Evolutionary conservation across 1,284 basidiomycete species (phyloP), one percentile per base, ranked within the genome.

Genomic region (Mycosarcoma mackinlayi): DNA sequence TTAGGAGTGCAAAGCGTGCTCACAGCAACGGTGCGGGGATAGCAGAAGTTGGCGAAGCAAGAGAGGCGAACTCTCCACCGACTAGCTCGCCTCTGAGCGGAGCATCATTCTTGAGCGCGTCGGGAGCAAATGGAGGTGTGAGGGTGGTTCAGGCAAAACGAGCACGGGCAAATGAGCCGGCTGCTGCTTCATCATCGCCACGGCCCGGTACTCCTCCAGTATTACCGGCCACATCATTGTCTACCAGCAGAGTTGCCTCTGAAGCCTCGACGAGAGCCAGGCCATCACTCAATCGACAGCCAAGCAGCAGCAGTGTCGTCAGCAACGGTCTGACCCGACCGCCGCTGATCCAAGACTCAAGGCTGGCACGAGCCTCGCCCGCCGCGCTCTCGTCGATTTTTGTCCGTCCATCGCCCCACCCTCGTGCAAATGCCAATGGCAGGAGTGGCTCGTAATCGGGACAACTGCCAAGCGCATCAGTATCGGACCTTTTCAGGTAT

Each of bases 311-410:
- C 25, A 18, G n/a, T 18, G 42, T 30, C 27, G n/a, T 10, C 33
- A 45, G 19, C 21, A 23, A 13, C 14, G 34, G 37, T 35, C 19
- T n/a, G 24, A n/a, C 16, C n/a, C 8, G 40, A 23, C 3, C 24
- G 9, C 10, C 47, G 8, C 13, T 30, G 16, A 27, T 33, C 3
- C 19, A 44, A 24, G 47, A 63, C n/a, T 8, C 21, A 1, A n/a
- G 38, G 4, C 8, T 54, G 11, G 50, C 49, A 4, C 35, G 57
- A 24, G 66, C 60, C 2, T 65, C 62, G 7, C 49, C 67, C 8
- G 61, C 67, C 3, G 63, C 67, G 3, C 14, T 65, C n/a, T 65
- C 62, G n/a, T 61, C 57, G 18, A 61, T 71, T 31, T 71, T 71
- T 35, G 45, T 56, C 14, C 61, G 57, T 7, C 19, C 44, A 27